Base-by-base conservation (phyloP, 805 yeast species). In the Brettanomyces nanus region DNA sequence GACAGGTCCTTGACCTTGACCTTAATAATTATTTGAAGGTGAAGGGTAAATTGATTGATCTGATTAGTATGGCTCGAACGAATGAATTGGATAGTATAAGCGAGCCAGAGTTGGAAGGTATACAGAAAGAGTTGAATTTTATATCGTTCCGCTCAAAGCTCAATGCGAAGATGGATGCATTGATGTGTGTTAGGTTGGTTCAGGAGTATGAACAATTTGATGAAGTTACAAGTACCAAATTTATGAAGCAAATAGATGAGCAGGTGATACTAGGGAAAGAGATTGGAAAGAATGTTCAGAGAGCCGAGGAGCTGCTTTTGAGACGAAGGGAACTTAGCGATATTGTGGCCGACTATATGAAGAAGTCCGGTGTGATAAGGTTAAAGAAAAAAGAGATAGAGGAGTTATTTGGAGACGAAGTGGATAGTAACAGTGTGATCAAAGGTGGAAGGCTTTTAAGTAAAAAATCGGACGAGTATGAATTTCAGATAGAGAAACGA, bases 1-100 rank as follows among this genome's bases (percentile, higher is more conserved):
- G 63, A 37, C 41, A 45, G 26, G 56, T 54, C 9, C 51, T 49
- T 19, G 64, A 59, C 37, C 31, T 51, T 9, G 64, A 57, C 33
- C 23, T 59, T 4, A 58, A 53, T 25, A 33, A 39, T 1, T 59
- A 55, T 32, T 14, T 48, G 4, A 44, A 52, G 20, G 29, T 49
- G 11, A 51, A 56, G 36, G 33, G 45, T 6, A 43, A 46, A 14
- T 39, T 57, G 6, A 28, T 51, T 4, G 40, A 40, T 19, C 7
- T 31, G 14, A 6, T 31, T 13, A 14, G 6, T n/a, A 33, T 36
- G 3, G 37, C 53, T 3, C 46, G 45, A 27, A 40, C 41, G 20
- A 48, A 46, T 9, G 39, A 43, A 11, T n/a, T 42, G 17, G 47
- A 46, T 13, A 36, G 37, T 4, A 36, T 48, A 15, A 31, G 36